A percentile compares a stretch with the other conserved stretches of the same genome.
phyloP scores from a whole-genome alignment of 768 basidiomycete species.

The Rhizopogon vinicolor region DNA sequence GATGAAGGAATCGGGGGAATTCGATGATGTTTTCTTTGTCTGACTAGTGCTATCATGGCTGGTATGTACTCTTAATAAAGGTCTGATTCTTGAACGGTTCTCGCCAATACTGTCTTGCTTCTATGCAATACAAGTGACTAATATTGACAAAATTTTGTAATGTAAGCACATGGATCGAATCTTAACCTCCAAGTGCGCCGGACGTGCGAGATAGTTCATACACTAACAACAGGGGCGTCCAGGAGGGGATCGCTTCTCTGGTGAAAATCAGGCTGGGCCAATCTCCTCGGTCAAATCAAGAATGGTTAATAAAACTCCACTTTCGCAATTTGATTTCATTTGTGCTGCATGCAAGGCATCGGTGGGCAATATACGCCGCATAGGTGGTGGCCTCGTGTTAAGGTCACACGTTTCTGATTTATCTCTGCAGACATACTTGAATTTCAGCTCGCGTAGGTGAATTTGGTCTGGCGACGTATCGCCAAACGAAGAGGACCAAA shows the following conservation, averaged over 20 bases:
- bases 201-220: background rate
- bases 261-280: no score
- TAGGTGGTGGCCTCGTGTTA: background rate
- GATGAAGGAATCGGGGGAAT: constrained; percentile 79
- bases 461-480: background rate
- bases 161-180: background rate
- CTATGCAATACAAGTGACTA: background rate
- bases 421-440: background rate
- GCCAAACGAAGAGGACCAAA: background rate
- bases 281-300: background rate
- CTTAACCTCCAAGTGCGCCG: no score
- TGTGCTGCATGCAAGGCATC: background rate
- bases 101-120: background rate
- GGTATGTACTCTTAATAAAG: background rate
- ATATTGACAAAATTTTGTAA: background rate
- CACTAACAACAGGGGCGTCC: background rate
- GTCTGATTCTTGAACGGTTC: background rate
- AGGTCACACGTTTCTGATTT: background rate
- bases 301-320: no score
- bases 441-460: background rate
- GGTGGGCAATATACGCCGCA: background rate
- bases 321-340: background rate
- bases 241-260: background rate
- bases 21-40: constrained; percentile 39
- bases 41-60: background rate